Conservation (phyloP, 2,329 filamentous ascomycete species). For the Neoarthrinium moseri region DNA sequence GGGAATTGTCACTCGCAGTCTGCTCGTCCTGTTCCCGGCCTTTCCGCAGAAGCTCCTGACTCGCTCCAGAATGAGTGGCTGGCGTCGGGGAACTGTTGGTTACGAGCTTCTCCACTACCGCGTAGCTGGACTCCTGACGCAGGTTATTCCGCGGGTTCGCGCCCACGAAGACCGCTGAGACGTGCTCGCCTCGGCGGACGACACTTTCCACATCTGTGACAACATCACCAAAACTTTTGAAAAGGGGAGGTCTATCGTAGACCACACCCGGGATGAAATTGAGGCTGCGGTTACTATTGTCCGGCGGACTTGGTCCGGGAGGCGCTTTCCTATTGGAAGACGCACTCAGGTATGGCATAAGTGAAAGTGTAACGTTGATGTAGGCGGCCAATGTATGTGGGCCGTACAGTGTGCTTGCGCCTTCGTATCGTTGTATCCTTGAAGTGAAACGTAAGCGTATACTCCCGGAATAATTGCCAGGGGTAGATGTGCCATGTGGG, state of each 20-base stretch:
- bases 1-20: too few species aligned
- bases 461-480: too few species aligned
- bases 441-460: background rate
- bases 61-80: background rate
- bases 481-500: too few species aligned
- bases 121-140: constrained; percentile 73
- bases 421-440: constrained; percentile 82
- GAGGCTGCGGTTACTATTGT: constrained; percentile 73
- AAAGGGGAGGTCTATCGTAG: constrained; percentile 64
- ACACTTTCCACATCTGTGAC: constrained; percentile 47
- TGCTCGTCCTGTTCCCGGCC: background rate
- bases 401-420: constrained; percentile 84
- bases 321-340: constrained; percentile 36
- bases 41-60: constrained; percentile 4
- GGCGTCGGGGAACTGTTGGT: constrained; percentile 16
- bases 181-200: constrained; percentile 57
- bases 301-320: constrained; percentile 63
- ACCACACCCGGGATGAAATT: constrained; percentile 79
- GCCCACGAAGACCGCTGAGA: constrained; percentile 72
- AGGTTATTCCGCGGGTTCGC: constrained; percentile 89
- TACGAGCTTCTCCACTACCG: constrained; percentile 66
- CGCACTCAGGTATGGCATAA: constrained; percentile 64
- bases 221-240: constrained; percentile 69
- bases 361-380: constrained; percentile 73
- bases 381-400: constrained; percentile 83